A percentile compares a stretch with the other conserved stretches of the same genome.
Conservation (phyloP, 768 basidiomycete species). For the Clitopilus hobsonii region DNA sequence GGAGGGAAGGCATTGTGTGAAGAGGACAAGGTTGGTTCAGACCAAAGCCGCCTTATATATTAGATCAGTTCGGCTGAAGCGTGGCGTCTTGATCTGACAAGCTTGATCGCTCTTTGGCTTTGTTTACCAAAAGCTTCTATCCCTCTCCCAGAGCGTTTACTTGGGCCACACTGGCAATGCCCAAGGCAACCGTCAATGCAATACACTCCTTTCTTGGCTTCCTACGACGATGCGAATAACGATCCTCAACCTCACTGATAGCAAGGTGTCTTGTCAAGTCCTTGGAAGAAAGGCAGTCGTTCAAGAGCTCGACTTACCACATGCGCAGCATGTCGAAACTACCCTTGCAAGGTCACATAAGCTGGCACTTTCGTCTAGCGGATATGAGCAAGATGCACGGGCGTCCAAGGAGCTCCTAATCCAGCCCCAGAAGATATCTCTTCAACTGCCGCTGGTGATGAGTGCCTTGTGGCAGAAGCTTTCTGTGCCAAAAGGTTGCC, state of each 20-base stretch:
- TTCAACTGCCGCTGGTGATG: conserved; percentile 23
- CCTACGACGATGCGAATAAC: conserved; percentile 2
- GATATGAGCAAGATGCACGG: not conserved
- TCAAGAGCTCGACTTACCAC: not conserved
- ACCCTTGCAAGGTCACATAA: not conserved
- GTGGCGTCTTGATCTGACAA: too few relatives aligned
- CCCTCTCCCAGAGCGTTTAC: not conserved
- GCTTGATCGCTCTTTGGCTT: not conserved
- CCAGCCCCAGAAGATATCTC: conserved; percentile 18
- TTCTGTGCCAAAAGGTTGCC: conserved; percentile 34
- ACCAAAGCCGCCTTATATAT: not conserved
- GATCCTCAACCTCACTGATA: conserved; percentile 6
- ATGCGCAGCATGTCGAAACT: not conserved
- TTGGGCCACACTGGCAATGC: not conserved
- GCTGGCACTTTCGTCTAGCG: not conserved
- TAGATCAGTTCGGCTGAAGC: not conserved
- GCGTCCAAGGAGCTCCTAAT: conserved; percentile 18
- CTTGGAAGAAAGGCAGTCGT: not conserved
- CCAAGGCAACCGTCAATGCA: not conserved
- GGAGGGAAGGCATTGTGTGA: conserved; percentile 38
- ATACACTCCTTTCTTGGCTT: not conserved
- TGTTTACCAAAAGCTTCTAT: not conserved
- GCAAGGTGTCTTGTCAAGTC: not conserved
- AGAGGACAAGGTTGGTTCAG: too few relatives aligned
- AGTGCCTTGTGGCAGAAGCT: conserved; percentile 44